These are phyloP conservation scores for Backusella luteola DNA, from an alignment of 192 early-diverging fungal genomes.

Conservation along the genomic window DNA sequence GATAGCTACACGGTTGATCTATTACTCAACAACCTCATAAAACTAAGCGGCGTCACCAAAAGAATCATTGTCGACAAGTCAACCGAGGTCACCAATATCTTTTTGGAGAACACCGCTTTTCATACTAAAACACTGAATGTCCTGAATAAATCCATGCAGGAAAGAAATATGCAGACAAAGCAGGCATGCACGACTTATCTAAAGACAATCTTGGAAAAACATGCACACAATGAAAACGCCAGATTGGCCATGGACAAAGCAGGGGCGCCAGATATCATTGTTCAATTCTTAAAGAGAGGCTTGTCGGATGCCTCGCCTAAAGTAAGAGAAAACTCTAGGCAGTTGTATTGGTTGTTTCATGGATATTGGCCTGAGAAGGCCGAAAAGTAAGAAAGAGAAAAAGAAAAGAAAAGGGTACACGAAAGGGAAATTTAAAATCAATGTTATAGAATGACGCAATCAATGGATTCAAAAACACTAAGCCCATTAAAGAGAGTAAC, in stretches of 20 bases:
- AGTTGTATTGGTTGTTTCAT: constrained; percentile 36
- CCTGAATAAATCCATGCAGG: constrained; percentile 26
- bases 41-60: constrained; percentile 24
- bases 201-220: constrained; percentile 22
- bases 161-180: constrained; percentile 36
- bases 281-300: constrained; percentile 32
- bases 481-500: neutral
- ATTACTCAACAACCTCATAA: constrained; percentile 29
- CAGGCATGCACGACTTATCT: constrained; percentile 25
- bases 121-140: constrained; percentile 28
- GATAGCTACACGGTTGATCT: constrained; percentile 38
- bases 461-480: neutral
- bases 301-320: constrained; percentile 35
- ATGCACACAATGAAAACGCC: constrained; percentile 14
- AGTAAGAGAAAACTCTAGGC: constrained; percentile 33
- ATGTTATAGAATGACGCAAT: neutral
- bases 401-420: neutral
- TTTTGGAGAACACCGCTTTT: constrained; percentile 32
- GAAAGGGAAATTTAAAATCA: neutral
- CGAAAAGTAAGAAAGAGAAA: constrained; percentile 30
- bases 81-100: constrained; percentile 11
- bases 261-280: constrained; percentile 18
- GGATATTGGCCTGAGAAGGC: constrained; percentile 32
- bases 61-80: constrained; percentile 27
- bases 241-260: constrained; percentile 29